Conservation (phyloP, 2,329 filamentous ascomycete genomes). For the Fusarium pseudograminearum region DNA sequence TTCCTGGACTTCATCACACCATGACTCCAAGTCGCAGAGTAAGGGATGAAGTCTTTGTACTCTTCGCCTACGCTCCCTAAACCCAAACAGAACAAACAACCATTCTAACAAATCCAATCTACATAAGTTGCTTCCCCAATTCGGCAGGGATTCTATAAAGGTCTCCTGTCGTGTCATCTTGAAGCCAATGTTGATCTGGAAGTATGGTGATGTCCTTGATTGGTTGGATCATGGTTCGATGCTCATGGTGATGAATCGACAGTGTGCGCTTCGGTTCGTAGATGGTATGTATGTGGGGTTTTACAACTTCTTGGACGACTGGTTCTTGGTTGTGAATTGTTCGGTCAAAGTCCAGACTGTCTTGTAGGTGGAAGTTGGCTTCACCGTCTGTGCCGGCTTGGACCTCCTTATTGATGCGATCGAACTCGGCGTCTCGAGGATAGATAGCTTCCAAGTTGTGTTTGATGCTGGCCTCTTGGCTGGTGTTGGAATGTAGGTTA, state of each 20-base stretch:
- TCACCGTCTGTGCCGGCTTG: slow-evolving; percentile 6
- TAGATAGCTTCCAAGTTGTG: slow-evolving; percentile 6
- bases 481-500: slow-evolving; percentile 11
- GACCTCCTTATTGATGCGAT: slow-evolving; percentile 31
- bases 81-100: background rate
- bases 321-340: slow-evolving; percentile 33
- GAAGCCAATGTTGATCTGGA: slow-evolving; percentile 42
- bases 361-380: slow-evolving; percentile 28
- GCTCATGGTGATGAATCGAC: slow-evolving; percentile 44
- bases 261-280: slow-evolving; percentile 39
- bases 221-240: slow-evolving; percentile 41
- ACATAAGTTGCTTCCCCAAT: slow-evolving; percentile 33
- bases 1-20: no score
- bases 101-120: background rate
- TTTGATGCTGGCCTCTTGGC: slow-evolving; percentile 10
- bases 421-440: slow-evolving; percentile 18
- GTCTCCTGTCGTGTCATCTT: slow-evolving; percentile 44
- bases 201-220: slow-evolving; percentile 41
- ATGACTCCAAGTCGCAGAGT: background rate
- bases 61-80: slow-evolving; percentile 12
- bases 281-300: slow-evolving; percentile 41
- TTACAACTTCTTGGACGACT: slow-evolving; percentile 36
- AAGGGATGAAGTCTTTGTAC: background rate
- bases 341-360: slow-evolving; percentile 36
- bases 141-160: slow-evolving; percentile 45